Evolutionary conservation across 2,329 filamentous ascomycete genomes (phyloP).

Genomic region (Endothia cerciana): DNA sequence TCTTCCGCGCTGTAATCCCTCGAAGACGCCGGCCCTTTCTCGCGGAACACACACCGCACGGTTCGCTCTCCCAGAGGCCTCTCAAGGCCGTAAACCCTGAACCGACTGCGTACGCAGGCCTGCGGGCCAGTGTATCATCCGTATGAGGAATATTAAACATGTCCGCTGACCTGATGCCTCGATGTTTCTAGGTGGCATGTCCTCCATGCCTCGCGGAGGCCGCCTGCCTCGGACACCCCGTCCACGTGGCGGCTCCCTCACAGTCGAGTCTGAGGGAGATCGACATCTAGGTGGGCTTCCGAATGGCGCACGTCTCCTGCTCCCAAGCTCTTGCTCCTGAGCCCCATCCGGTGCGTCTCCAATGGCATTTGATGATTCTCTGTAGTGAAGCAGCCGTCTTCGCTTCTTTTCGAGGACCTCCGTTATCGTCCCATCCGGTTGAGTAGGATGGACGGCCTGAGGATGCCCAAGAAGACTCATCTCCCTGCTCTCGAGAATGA

Average conservation of each 20-base stretch:
- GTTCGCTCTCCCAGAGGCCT: neutral
- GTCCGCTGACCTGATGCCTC: neutral
- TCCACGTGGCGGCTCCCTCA: neutral
- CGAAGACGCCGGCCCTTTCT: neutral
- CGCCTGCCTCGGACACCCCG: neutral
- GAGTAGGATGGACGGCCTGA: neutral
- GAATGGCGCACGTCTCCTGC: neutral
- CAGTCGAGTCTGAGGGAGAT: neutral
- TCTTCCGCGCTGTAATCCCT: neutral
- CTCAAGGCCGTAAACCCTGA: neutral
- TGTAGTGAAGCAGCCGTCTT: neutral
- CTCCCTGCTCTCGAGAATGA: neutral
- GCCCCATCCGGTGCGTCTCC: neutral
- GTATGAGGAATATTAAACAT: neutral
- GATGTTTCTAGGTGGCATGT: neutral
- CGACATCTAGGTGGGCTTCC: neutral
- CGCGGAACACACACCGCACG: neutral
- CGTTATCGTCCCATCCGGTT: neutral
- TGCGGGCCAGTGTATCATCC: neutral
- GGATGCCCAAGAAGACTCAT: neutral
- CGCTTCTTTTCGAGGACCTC: neutral
- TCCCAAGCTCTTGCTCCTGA: neutral
- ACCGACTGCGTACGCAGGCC: neutral
- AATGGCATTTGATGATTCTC: neutral
- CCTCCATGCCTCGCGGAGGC: neutral